Evolutionary conservation across 2,329 filamentous ascomycete species (phyloP).

Genomic region (Leptodontidium sp.): DNA sequence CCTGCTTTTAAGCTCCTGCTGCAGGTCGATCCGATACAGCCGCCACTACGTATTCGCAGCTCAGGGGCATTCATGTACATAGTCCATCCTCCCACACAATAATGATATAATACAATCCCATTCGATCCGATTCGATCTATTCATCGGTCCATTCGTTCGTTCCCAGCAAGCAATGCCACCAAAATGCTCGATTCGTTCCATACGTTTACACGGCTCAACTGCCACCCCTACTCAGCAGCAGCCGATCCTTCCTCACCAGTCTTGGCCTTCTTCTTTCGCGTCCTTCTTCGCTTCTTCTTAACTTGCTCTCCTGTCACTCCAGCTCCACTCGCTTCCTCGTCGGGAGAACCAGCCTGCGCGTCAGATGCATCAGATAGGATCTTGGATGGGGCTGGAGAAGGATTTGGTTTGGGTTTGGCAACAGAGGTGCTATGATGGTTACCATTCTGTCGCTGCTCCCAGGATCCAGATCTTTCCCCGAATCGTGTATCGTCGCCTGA

Average conservation of each 20-base stretch:
- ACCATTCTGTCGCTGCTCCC: constrained; percentile 8
- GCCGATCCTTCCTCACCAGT: constrained; percentile 32
- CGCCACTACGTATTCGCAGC: not conserved
- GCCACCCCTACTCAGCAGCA: not conserved
- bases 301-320: constrained; percentile 34
- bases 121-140: not conserved
- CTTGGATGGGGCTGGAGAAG: not conserved
- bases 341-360: constrained; percentile 13
- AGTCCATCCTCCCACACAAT: not conserved
- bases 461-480: constrained; percentile 2
- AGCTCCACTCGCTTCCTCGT: constrained; percentile 18
- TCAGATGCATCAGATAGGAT: constrained; percentile 16
- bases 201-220: not conserved
- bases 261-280: constrained; percentile 43
- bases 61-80: constrained; percentile 11
- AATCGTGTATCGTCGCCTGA: constrained; percentile 37
- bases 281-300: constrained; percentile 41
- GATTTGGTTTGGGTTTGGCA: constrained; percentile 10
- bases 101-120: not conserved
- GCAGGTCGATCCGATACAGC: not conserved
- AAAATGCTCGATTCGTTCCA: not conserved
- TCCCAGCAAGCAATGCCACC: constrained; percentile 17
- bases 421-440: not conserved
- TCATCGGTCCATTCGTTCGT: not conserved
- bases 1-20: not conserved